Evolutionary conservation across 805 yeast genomes (phyloP), one percentile per base, ranked within the genome.

Genomic region (Pichia nakasei): DNA sequence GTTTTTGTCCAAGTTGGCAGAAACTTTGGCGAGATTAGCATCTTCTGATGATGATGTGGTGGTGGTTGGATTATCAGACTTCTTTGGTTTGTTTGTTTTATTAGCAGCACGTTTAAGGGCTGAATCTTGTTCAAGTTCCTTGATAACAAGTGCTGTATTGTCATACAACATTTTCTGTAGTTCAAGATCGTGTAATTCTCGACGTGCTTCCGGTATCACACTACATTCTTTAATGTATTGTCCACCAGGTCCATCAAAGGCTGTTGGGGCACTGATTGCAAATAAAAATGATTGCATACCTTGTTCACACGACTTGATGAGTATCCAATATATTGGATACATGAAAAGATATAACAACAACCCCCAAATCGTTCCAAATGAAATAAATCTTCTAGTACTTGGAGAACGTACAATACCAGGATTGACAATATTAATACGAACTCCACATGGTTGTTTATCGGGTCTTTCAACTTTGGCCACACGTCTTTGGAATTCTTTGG

Each of bases 371-470:
- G 85, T 69, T 1, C 97, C 97, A 64, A 85, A 73, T 18, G 93
- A 78, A 5, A 87, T 46, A 31, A 81, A 76, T 45, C 96, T 73
- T 52, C 93, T 78, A 34, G 91, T 80, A 22, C 94, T 78, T 2
- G 95, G 85, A 2, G 95, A 79, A 52, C 97, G 73, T 83, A 86
- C 85, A 31, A 89, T 53, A 1, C 98, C 98, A 0, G 99, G 97
- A 57, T 93, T 93, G 5, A 85, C 93, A 43, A 87, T 56, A 46
- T 82, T 74, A 20, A 87, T 73, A 41, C 81, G 73, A 21, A 85
- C 78, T 53, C 82, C 85, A 56, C 75, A 70, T 2, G 85, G 83
- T 20, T 80, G 76, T 38, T 77, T 77, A 62, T 87, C 95, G 41
- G 80, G 75, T 46, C 94, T 70, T 48, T 79, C 81, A 50, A 72